phyloP scores from a whole-genome alignment of 2,329 filamentous ascomycete species.

The Microdochium trichocladiopsis region DNA sequence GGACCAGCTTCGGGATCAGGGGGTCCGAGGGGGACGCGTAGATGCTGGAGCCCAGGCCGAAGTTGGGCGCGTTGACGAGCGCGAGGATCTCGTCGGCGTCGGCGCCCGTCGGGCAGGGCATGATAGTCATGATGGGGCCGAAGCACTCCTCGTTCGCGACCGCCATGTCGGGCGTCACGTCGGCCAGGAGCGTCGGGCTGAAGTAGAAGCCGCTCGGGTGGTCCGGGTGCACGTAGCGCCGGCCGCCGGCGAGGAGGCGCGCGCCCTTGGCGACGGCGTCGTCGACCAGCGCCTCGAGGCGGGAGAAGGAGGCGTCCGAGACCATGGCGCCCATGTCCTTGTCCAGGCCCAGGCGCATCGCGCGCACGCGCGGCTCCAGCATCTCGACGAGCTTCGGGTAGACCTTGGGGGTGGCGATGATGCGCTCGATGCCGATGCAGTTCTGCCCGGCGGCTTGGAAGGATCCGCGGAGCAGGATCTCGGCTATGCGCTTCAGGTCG shows the following conservation, averaged over 20 bases:
- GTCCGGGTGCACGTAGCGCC: constrained; percentile 61
- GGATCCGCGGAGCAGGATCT: constrained; percentile 82
- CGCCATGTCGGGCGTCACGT: constrained; percentile 78
- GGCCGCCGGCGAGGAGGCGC: constrained; percentile 73
- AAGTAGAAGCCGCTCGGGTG: constrained; percentile 86
- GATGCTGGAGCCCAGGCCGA: constrained; percentile 82
- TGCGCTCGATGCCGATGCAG: constrained; percentile 93
- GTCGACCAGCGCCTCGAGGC: constrained; percentile 68
- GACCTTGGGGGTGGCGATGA: constrained; percentile 71
- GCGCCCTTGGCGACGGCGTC: constrained; percentile 77
- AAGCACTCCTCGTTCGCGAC: constrained; percentile 92
- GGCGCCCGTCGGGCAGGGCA: constrained; percentile 58
- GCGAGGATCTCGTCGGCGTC: constrained; percentile 56
- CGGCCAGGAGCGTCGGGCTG: constrained; percentile 79
- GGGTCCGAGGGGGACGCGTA: constrained; percentile 63
- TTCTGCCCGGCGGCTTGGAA: constrained; percentile 97
- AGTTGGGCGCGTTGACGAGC: constrained; percentile 77
- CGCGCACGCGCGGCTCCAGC: constrained; percentile 66
- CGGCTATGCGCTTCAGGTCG: constrained; percentile 65
- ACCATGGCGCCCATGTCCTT: constrained; percentile 88
- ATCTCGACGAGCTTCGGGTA: constrained; percentile 67
- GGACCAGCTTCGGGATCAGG: constrained; percentile 57
- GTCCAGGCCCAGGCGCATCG: constrained; percentile 67
- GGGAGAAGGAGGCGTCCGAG: constrained; percentile 66
- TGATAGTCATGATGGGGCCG: constrained; percentile 80